Conservation (phyloP, 768 basidiomycete genomes). For the Leccinum olivaceopallidum region DNA sequence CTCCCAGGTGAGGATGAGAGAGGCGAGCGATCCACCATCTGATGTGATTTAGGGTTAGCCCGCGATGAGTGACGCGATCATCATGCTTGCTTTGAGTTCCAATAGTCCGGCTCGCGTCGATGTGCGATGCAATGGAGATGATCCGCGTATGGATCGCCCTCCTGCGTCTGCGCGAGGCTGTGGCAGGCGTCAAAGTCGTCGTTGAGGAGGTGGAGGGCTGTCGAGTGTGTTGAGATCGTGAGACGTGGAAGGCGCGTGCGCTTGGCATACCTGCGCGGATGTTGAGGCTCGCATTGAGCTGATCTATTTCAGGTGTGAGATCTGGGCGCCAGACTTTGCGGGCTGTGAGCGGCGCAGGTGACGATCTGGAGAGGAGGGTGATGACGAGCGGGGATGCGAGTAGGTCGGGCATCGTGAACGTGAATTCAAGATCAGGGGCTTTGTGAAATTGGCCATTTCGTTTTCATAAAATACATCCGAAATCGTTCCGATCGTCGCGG, state of each 20-base stretch:
- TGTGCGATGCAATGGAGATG: constrained; percentile 26
- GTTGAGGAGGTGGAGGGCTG: constrained; percentile 25
- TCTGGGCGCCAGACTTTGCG: constrained; percentile 16
- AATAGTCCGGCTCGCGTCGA: constrained; percentile 27
- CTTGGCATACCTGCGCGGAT: constrained; percentile 15
- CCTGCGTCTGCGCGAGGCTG: constrained; percentile 19
- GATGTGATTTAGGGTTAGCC: background rate
- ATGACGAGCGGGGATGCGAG: constrained; percentile 16
- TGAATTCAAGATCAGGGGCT: background rate
- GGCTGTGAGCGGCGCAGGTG: constrained; percentile 14
- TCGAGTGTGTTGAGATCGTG: background rate
- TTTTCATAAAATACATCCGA: background rate
- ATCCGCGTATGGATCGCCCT: constrained; percentile 23
- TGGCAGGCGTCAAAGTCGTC: constrained; percentile 22
- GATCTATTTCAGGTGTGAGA: constrained; percentile 21
- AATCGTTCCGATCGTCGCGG: background rate
- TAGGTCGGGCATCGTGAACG: constrained; percentile 6
- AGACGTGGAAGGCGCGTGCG: background rate
- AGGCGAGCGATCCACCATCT: constrained; percentile 22
- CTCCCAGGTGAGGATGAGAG: constrained; percentile 16
- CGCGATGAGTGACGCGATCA: background rate
- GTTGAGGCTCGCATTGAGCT: constrained; percentile 15
- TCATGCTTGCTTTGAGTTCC: constrained; percentile 12
- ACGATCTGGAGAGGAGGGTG: constrained; percentile 17
- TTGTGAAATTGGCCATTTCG: background rate